These are phyloP conservation scores for Fraxinus paxiana DNA, from an alignment of 305 asterid species.

Conservation along the genomic window DNA sequence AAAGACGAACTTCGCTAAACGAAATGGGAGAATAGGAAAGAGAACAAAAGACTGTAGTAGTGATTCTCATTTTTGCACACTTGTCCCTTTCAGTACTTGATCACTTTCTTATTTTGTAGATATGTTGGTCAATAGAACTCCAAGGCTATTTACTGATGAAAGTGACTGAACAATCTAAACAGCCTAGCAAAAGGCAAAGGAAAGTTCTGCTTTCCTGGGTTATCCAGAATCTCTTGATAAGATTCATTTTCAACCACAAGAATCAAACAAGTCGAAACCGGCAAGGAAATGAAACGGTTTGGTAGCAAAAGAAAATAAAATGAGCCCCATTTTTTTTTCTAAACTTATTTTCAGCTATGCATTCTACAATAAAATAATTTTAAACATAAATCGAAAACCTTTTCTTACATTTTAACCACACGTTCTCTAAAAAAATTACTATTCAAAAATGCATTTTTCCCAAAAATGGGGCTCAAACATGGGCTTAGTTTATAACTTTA, in stretches of 20 bases:
- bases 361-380: too few species aligned
- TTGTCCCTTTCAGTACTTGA: slow-evolving; percentile 23
- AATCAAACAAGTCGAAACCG: slow-evolving; percentile 8
- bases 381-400: too few species aligned
- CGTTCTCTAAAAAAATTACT: too few species aligned
- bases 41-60: slow-evolving; percentile 13
- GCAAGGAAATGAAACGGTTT: background rate
- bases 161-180: slow-evolving; percentile 40
- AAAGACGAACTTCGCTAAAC: background rate
- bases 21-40: background rate
- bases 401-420: too few species aligned
- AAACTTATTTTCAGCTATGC: too few species aligned
- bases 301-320: background rate
- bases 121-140: slow-evolving; percentile 24
- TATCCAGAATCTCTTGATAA: slow-evolving; percentile 12
- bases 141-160: slow-evolving; percentile 37
- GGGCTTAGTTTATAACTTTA: background rate
- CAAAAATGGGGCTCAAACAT: too few species aligned
- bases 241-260: slow-evolving; percentile 18
- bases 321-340: too few species aligned
- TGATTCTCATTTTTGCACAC: slow-evolving; percentile 26
- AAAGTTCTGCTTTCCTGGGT: background rate
- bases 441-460: too few species aligned
- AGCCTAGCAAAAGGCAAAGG: slow-evolving; percentile 11
- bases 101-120: background rate